These are phyloP conservation scores for Cryphonectria radicalis DNA, from an alignment of 2,329 filamentous ascomycete genomes.

Conservation along the genomic window DNA sequence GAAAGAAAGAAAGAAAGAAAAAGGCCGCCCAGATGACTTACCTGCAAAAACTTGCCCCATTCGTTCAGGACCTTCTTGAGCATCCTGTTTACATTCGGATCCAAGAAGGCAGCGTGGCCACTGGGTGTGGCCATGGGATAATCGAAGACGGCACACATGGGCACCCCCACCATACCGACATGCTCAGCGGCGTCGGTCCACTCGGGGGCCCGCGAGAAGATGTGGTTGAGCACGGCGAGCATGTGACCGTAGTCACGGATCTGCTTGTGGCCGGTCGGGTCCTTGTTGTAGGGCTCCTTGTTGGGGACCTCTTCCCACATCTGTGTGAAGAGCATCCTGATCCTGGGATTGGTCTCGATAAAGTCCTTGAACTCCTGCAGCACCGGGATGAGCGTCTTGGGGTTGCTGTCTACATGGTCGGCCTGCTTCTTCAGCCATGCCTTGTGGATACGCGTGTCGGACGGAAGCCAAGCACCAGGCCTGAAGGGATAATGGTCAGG, in stretches of 20 bases:
- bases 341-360: constrained; percentile 65
- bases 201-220: constrained; percentile 54
- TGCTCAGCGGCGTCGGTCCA: constrained; percentile 57
- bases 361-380: constrained; percentile 67
- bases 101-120: constrained; percentile 58
- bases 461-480: constrained; percentile 64
- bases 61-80: constrained; percentile 59
- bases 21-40: constrained; percentile 31
- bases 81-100: constrained; percentile 58
- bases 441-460: constrained; percentile 64
- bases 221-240: constrained; percentile 67
- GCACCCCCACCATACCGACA: constrained; percentile 59
- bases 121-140: constrained; percentile 60
- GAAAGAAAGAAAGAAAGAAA: no score
- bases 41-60: constrained; percentile 60
- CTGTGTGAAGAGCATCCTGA: constrained; percentile 68
- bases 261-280: constrained; percentile 65
- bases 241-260: constrained; percentile 70
- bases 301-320: constrained; percentile 72
- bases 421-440: constrained; percentile 65
- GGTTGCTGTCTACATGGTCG: constrained; percentile 56
- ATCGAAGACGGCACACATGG: constrained; percentile 57
- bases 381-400: constrained; percentile 59
- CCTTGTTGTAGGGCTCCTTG: constrained; percentile 62
- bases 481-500: constrained; percentile 37